Base-by-base conservation (phyloP, 768 basidiomycete species). In the Boletus subcaerulescens region DNA sequence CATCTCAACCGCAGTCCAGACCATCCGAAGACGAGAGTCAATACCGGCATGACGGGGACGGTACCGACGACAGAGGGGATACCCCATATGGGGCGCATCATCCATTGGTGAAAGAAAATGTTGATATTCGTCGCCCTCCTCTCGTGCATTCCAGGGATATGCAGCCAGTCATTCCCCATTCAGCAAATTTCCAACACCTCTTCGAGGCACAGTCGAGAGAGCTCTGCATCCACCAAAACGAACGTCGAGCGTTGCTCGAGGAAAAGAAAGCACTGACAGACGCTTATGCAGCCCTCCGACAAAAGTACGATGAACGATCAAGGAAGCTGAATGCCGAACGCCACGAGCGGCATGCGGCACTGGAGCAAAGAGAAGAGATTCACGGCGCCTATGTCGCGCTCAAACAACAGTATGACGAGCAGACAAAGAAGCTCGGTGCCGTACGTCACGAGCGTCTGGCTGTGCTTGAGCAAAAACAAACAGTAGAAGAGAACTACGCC, bases 301-400 rank as follows among this genome's bases (percentile, higher is more conserved):
- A 44, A 5, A 53, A 43, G 7, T 50, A 32, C 22, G 63, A 62
- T 1, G 56, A 58, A 9, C 59, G 51, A 18, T 39, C 40, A 5
- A 53, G 38, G 26, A 55, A 48, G 29, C 18, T 58, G 17, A 29
- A 4, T 11, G 14, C 32, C 10, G 38, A 4, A 26, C 57, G 57
- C 26, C 44, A 55, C 24, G 41, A 62, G 35, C 47, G 57, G 14
- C 57, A 52, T 22, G 15, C 22, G 11, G 50, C 48, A 8, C 24
- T 52, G 12, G 38, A 22, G 11, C 38, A 52, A 8, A 50, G 33
- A 18, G 55, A 55, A 14, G 58, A 65, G 17, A 41, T 48, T 3
- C 52, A 63, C 7, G 49, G 55, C 3, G 55, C 56, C 3, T 46
- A 60, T 22, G 35, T 26, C 5, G 35, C 66, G 11, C 65, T 74